phyloP scores from a whole-genome alignment of 2,329 filamentous ascomycete species.

The Colletotrichum sidae region DNA sequence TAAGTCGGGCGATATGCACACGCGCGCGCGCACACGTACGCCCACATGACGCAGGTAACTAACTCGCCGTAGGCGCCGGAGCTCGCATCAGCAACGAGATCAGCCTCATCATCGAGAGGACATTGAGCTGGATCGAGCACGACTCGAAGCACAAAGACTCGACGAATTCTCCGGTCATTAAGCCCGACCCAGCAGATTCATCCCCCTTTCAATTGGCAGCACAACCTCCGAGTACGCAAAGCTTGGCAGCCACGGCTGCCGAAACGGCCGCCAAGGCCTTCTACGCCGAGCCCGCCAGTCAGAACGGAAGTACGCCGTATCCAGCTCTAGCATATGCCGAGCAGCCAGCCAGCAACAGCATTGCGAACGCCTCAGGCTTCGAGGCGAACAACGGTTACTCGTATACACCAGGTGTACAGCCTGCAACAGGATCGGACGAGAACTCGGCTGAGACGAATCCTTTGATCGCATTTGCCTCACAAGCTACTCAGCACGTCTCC shows the following conservation, averaged over 20 bases:
- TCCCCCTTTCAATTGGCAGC: constrained; percentile 23
- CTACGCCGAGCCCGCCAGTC: constrained; percentile 42
- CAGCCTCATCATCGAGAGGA: constrained; percentile 61
- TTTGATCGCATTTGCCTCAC: constrained; percentile 53
- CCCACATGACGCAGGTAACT: background rate
- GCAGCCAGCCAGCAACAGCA: constrained; percentile 39
- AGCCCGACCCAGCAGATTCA: constrained; percentile 23
- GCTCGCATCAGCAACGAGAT: constrained; percentile 58
- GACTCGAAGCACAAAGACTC: constrained; percentile 45
- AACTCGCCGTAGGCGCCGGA: constrained; percentile 53
- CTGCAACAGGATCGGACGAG: constrained; percentile 37
- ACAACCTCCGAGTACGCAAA: constrained; percentile 20
- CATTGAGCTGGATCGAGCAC: constrained; percentile 65
- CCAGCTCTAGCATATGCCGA: constrained; percentile 46
- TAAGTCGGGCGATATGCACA: constrained; percentile 49
- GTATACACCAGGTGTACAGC: constrained; percentile 28
- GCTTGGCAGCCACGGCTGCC: constrained; percentile 12
- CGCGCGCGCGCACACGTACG: background rate
- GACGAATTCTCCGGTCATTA: constrained; percentile 18
- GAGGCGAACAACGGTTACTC: constrained; percentile 30
- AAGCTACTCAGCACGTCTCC: constrained; percentile 50
- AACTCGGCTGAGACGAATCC: constrained; percentile 48
- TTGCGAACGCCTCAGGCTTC: constrained; percentile 36
- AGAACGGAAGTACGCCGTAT: constrained; percentile 45
- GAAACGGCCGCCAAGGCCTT: constrained; percentile 44